Percentiles rank a stretch among this genome's conserved stretches.
phyloP scores from a whole-genome alignment of 768 basidiomycete genomes.

The Termitomyces sp. region DNA sequence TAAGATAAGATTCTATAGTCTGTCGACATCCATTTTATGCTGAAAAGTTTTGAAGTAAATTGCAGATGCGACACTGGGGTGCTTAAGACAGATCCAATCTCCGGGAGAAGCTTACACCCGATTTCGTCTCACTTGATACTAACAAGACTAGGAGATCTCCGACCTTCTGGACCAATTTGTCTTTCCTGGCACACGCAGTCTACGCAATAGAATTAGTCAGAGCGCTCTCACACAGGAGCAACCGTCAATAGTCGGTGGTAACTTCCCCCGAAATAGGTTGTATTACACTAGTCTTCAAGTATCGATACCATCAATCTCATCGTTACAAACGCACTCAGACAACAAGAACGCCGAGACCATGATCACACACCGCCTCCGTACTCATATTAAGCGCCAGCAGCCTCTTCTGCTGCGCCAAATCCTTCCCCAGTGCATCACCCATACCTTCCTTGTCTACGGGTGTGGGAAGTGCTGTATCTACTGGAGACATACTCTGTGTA shows the following conservation, averaged over 20 bases:
- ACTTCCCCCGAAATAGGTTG: background rate
- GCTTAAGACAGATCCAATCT: background rate
- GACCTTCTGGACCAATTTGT: background rate
- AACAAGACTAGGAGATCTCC: background rate
- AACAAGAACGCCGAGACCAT: slow-evolving; percentile 2
- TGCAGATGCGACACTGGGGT: too few species aligned
- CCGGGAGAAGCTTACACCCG: background rate
- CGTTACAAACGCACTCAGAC: background rate
- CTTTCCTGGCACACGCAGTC: background rate
- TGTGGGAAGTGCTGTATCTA: slow-evolving; percentile 23
- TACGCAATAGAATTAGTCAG: too few species aligned
- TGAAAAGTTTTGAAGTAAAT: too few species aligned
- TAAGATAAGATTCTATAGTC: background rate
- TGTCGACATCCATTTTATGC: too few species aligned
- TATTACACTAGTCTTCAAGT: background rate
- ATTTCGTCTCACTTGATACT: background rate
- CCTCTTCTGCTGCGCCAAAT: slow-evolving; percentile 9
- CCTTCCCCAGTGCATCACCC: slow-evolving; percentile 5
- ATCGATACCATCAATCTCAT: background rate
- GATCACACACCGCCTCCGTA: slow-evolving; percentile 17
- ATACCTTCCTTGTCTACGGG: slow-evolving; percentile 19
- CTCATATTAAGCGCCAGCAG: slow-evolving; percentile 10
- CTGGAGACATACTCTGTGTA: slow-evolving; percentile 19
- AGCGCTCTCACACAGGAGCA: background rate
- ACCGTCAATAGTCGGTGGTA: background rate